Evolutionary conservation across 2,329 filamentous ascomycete species (phyloP), one percentile per base, ranked within the genome.

Genomic region (Ascochyta lentis): DNA sequence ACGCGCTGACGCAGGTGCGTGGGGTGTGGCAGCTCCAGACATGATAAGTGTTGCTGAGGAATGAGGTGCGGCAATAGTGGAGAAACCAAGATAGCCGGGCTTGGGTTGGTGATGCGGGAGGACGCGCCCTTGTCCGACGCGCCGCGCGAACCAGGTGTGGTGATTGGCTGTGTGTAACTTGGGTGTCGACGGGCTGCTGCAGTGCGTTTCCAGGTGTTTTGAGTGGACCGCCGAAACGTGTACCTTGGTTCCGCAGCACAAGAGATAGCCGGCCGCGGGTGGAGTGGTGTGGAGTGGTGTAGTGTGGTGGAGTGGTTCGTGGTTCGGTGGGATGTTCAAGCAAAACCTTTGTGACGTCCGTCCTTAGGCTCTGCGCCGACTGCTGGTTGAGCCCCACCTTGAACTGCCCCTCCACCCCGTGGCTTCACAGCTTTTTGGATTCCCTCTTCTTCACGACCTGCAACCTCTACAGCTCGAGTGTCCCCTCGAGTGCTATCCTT

Each of bases 1-100:
- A n/a, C 64, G 62, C 26, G 66, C 66, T 34, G 73, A 75, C 39
- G 64, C 49, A 38, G 71, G 55, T 24, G 66, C 69, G 59, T 69
- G 69, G 57, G 73, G 72, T 42, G 73, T 74, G 23, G 69, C 63
- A 26, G 71, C 67, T 39, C 45, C 66, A 27, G 73, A 75, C 73
- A 75, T 74, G 63, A 44, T 63, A 61, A 51, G 50, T 48, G 24
- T 49, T 29, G 45, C 38, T 42, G 34, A 45, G 49, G 48, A 49
- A 48, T 19, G 46, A 50, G 23, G 39, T 44, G 45, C 22, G 41
- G 40, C 16, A 51, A 48, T 39, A 35, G 48, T 51, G 47, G 39
- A 43, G 10, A 31, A 15, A 13, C 29, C 29, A 31, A 31, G 49
- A 42, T 50, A 51, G 57, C 52, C 57, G 49, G 57, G 38, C 57